Evolutionary conservation across 2,329 filamentous ascomycete genomes (phyloP).

Genomic region (Samsoniella hepiali): DNA sequence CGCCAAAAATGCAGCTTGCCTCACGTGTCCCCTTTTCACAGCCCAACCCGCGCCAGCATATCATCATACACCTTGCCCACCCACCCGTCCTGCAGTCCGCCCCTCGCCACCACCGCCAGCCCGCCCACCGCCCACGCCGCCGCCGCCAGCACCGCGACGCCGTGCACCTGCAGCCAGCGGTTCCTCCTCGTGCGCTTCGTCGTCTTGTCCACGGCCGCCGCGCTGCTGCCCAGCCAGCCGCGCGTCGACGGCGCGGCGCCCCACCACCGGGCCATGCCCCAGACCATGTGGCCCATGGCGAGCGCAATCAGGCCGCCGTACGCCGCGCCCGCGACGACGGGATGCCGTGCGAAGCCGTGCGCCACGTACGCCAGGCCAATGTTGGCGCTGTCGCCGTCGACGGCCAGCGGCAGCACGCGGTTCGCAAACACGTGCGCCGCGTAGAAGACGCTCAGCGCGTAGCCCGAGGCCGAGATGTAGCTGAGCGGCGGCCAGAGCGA

Average conservation of each 20-base stretch:
- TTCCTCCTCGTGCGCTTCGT: conserved; percentile 55
- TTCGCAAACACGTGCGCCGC: conserved; percentile 73
- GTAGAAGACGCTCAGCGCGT: conserved; percentile 62
- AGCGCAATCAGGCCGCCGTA: conserved; percentile 66
- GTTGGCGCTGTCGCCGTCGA: conserved; percentile 83
- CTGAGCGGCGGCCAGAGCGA: conserved; percentile 68
- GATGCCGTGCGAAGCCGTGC: conserved; percentile 77
- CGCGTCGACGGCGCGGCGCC: conserved; percentile 57
- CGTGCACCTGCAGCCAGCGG: conserved; percentile 71
- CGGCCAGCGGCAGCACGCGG: conserved; percentile 67
- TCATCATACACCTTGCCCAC: conserved; percentile 76
- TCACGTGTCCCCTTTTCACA: conserved; percentile 23
- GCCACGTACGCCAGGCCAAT: conserved; percentile 79
- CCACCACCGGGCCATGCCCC: conserved; percentile 83
- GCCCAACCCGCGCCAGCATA: conserved; percentile 42
- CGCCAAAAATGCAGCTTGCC: conserved; percentile 2
- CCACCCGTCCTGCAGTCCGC: conserved; percentile 71
- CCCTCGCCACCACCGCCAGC: conserved; percentile 71
- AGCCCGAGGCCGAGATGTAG: conserved; percentile 70
- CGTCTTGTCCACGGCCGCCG: conserved; percentile 45
- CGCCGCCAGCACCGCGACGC: conserved; percentile 53
- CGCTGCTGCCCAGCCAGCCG: conserved; percentile 44
- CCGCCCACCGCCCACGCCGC: conserved; percentile 79
- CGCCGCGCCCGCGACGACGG: conserved; percentile 61
- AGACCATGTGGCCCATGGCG: conserved; percentile 74